Conservation (phyloP, 805 yeast genomes). For the Wickerhamomyces mucosus region DNA sequence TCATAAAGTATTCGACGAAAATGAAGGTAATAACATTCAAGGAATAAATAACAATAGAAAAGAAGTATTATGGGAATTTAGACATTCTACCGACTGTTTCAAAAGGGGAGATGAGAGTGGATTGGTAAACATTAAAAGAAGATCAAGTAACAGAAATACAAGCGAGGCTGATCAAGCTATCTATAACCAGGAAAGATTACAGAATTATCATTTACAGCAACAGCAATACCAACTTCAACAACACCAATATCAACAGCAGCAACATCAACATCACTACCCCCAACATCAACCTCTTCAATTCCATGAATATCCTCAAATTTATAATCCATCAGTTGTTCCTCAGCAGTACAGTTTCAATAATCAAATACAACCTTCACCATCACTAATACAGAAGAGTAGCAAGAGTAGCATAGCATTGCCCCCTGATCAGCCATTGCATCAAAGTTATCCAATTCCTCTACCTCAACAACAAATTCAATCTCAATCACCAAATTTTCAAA, state of each 20-base stretch:
- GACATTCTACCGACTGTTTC: slow-evolving; percentile 65
- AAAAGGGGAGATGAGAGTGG: slow-evolving; percentile 62
- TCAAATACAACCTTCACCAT: too few relatives aligned
- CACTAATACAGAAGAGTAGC: too few relatives aligned
- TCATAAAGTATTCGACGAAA: slow-evolving; percentile 51
- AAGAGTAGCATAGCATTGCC: too few relatives aligned
- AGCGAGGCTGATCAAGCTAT: slow-evolving; percentile 9
- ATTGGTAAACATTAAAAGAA: slow-evolving; percentile 57
- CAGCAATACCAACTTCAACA: not conserved
- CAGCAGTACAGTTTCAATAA: too few relatives aligned
- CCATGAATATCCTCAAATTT: too few relatives aligned
- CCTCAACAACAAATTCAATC: too few relatives aligned
- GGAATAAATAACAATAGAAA: slow-evolving; percentile 5
- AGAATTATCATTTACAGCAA: slow-evolving; percentile 2
- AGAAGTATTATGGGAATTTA: slow-evolving; percentile 63
- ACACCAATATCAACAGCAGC: slow-evolving; percentile 5
- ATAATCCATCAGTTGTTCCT: too few relatives aligned
- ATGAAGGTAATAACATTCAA: slow-evolving; percentile 6
- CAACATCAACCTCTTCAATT: not conserved
- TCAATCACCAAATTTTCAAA: too few relatives aligned
- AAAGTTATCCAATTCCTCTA: too few relatives aligned
- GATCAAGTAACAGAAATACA: slow-evolving; percentile 23
- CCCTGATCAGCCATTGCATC: too few relatives aligned
- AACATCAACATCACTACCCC: slow-evolving; percentile 5
- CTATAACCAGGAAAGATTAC: not conserved